A percentile compares a stretch with the other conserved stretches of the same genome.
Evolutionary conservation across 345 rosid species (phyloP).

Genomic region (Anacardium occidentale): DNA sequence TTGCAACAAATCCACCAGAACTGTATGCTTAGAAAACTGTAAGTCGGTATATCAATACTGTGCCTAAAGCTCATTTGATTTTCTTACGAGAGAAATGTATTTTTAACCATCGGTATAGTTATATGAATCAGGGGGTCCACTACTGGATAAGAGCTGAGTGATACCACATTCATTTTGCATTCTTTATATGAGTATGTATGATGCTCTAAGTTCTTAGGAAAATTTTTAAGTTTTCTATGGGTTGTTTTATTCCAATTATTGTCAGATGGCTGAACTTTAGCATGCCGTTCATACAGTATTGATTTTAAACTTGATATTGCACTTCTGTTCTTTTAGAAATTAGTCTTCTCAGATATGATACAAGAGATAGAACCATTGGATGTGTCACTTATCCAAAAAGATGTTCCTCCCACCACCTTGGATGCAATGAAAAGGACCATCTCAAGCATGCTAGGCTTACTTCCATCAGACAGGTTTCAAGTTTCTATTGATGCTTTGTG

Average conservation of each 20-base stretch:
- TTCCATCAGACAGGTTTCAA: constrained; percentile 91
- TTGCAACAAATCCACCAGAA: too few relatives aligned
- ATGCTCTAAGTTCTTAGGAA: neutral
- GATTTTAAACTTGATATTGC: constrained; percentile 8
- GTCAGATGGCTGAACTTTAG: neutral
- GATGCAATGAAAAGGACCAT: constrained; percentile 98
- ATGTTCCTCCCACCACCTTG: constrained; percentile 74
- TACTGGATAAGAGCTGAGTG: neutral
- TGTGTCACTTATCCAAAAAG: constrained; percentile 84
- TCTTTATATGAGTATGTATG: neutral
- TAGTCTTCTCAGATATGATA: constrained; percentile 56
- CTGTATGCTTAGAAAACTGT: too few relatives aligned
- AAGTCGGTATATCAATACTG: neutral
- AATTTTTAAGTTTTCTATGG: neutral
- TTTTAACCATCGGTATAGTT: neutral
- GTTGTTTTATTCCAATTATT: neutral
- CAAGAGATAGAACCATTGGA: constrained; percentile 93
- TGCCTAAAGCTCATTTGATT: neutral
- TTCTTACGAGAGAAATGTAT: neutral
- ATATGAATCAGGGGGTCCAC: neutral
- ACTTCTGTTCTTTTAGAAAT: constrained; percentile 48
- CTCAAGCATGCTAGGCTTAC: constrained; percentile 94
- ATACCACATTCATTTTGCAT: neutral
- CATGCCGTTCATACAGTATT: neutral
- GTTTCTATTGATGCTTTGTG: constrained; percentile 84